Evolutionary conservation across 208 protist species (phyloP), one percentile per base, ranked within the genome.

Genomic region (Leishmania guyanensis): DNA sequence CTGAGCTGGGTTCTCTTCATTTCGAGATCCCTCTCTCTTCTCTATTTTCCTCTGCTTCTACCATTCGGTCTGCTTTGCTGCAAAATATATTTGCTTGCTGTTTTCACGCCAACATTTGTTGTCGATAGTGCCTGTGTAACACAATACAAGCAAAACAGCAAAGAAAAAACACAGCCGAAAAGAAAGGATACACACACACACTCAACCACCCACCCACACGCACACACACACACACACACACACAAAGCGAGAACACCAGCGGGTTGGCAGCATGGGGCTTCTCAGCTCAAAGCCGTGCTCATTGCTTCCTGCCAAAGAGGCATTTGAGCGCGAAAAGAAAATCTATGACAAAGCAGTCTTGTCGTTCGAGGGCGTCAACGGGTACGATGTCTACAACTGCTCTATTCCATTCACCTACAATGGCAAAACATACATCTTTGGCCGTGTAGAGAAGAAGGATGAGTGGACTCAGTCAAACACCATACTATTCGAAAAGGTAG

Each of bases 371-470:
- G 85, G 85, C 33, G 84, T 88, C 14, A 83, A 87, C 66, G 85
- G 78, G 26, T 88, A 84, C 73, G 89, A 92, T 62, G 89, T 92
- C n/a, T 92, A 92, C 81, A 92, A 92, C 82, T 90, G 87, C 69
- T 92, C 89, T 17, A 78, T 90, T n/a, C 89, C 89, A 8, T 92
- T 92, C 75, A 84, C 80, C 29, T 90, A 88, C 87, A 78, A 89
- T 48, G 89, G 85, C 33, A 88, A 90, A 68, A 78, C 75, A 62
- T 87, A 92, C 81, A 92, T 92, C 39, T 92, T 87, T 74, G 89
- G 89, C 29, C 86, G 89, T 22, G 85, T 92, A 22, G 89, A 92
- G 73, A 89, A 89, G 86, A 81, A 72, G 17, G 87, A 86, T n/a
- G 87, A 89, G 69, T 92, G 89, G 89, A 85, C 84, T 16, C 83